A percentile compares a stretch with the other conserved stretches of the same genome.
phyloP scores from a whole-genome alignment of 2,329 filamentous ascomycete genomes.

The Whalleya microplaca region DNA sequence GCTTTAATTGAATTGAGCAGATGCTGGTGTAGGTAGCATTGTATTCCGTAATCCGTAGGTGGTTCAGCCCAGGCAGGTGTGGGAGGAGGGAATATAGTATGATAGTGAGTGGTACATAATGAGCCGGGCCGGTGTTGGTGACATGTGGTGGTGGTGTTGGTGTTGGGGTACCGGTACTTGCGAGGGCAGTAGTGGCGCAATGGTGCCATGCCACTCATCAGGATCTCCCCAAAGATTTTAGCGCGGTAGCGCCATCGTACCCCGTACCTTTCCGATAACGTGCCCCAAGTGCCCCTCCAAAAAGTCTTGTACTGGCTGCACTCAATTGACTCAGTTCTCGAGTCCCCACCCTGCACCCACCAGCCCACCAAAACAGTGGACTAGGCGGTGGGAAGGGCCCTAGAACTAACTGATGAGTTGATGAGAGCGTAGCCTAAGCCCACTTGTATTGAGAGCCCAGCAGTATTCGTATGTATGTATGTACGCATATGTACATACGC shows the following conservation, averaged over 20 bases:
- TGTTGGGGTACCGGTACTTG: conserved; percentile 41
- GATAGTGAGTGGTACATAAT: background rate
- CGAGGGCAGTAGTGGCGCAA: background rate
- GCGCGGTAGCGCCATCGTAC: conserved; percentile 27
- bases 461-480: background rate
- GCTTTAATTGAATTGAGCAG: no score
- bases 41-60: no score
- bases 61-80: no score
- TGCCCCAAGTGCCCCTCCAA: conserved; percentile 32
- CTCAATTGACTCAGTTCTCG: background rate
- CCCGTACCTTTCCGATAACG: conserved; percentile 28
- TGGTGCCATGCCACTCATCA: conserved; percentile 1
- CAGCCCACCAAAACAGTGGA: background rate
- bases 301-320: conserved; percentile 9
- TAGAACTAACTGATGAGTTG: no score
- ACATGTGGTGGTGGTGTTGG: conserved; percentile 24
- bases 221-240: conserved; percentile 39
- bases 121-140: background rate
- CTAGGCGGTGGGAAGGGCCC: background rate
- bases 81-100: no score
- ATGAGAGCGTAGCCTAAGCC: background rate
- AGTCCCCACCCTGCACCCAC: background rate
- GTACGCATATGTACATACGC: no score
- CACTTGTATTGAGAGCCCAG: background rate
- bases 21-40: no score